Evolutionary conservation across 108 stramenopile species (phyloP).

Genomic region (Cyclotella baltica): DNA sequence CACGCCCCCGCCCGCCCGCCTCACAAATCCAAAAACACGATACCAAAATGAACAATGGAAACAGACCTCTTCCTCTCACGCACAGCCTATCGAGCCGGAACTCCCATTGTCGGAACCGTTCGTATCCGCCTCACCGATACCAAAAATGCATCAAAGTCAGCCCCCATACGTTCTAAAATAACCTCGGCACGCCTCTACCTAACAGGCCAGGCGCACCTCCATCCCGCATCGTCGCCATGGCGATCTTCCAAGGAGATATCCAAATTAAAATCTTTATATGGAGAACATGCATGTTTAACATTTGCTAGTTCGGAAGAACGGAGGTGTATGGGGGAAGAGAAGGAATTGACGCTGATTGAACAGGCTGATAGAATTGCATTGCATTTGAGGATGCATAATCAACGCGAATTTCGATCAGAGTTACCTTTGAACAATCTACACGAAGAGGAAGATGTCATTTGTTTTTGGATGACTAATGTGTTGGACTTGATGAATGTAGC

Average conservation of each 20-base stretch:
- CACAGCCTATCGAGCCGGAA: slow-evolving; percentile 42
- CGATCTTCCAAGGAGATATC: slow-evolving; percentile 41
- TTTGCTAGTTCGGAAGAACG: slow-evolving; percentile 38
- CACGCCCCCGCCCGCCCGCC: too few relatives aligned
- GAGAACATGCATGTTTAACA: slow-evolving; percentile 43
- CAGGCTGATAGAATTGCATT: slow-evolving; percentile 46
- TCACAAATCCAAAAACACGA: too few relatives aligned
- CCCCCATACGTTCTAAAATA: slow-evolving; percentile 14
- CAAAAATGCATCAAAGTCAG: background rate
- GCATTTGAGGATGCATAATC: slow-evolving; percentile 29
- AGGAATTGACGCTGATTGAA: slow-evolving; percentile 38
- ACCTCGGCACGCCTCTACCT: slow-evolving; percentile 44
- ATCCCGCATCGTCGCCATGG: slow-evolving; percentile 21
- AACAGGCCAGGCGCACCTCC: slow-evolving; percentile 35
- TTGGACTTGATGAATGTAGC: slow-evolving; percentile 39
- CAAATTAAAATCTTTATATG: slow-evolving; percentile 33
- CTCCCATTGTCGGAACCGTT: slow-evolving; percentile 42
- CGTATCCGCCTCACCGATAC: slow-evolving; percentile 20
- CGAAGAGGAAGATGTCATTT: slow-evolving; percentile 23
- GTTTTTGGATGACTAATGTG: slow-evolving; percentile 53
- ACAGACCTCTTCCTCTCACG: slow-evolving; percentile 46
- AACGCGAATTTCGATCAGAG: slow-evolving; percentile 16
- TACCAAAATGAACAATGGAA: slow-evolving; percentile 22
- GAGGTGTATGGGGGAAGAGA: background rate
- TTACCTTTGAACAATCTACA: background rate